Evolutionary conservation across 495 filamentous ascomycete species (phyloP), one percentile per base, ranked within the genome.

Genomic region (Penicillium taxi): DNA sequence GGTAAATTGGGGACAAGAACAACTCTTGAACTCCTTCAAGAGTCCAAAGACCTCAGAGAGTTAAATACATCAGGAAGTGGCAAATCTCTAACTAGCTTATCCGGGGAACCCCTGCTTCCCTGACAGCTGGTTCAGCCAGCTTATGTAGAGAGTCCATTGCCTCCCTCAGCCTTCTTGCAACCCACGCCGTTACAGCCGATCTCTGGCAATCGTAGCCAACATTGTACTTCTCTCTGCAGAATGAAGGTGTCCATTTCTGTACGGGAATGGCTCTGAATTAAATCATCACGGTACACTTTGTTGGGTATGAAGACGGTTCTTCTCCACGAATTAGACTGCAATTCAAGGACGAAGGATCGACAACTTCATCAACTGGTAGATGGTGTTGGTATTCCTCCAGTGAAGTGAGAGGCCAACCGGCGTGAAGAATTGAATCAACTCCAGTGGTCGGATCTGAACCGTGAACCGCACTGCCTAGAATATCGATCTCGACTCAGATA

Each of bases 301-400:
- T 59, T 9, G 64, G 66, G 19, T 70, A 72, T 0, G 67, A 69
- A 6, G 67, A 71, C 7, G 56, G 50, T 31, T 72, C 69, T 25
- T 70, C 60, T 9, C 67, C 67, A 20, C 57, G 55, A 33, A 72
- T 68, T 23, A 69, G 23, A n/a, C 59, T 54, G 14, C 62, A 66
- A 35, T 72, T 67, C 18, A 66, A 36, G 0, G 61, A 69, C 29
- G 52, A 58, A 33, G 43, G 57, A 3, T 56, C 58, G 3, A 61
- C 32, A 9, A 57, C 38, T 20, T 63, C 57, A 24, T 64, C 53
- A 0, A 48, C 35, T 0, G 50, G 57, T 5, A 72, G 42, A 4
- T 41, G 32, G 5, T 38, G 22, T 26, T 60, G 58, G 30, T 67
- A 63, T 11, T 58, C 23, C 25, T 67, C 63, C 9, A 72, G 44